A percentile compares a stretch with the other conserved stretches of the same genome.
These are phyloP conservation scores for Pholiota adiposa DNA, from an alignment of 1,284 basidiomycete species.

Conservation along the genomic window DNA sequence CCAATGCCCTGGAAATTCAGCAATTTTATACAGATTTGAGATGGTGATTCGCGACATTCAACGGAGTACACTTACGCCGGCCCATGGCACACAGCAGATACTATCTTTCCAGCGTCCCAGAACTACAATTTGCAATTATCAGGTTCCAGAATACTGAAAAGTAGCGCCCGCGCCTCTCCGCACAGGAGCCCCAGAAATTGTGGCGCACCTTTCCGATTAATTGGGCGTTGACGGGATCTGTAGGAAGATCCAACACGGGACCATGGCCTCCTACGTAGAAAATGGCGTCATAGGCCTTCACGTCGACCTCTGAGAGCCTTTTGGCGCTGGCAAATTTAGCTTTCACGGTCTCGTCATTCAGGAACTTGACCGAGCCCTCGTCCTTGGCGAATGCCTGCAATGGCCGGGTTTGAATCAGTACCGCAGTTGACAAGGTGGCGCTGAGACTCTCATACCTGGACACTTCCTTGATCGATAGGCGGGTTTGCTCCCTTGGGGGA, in stretches of 20 bases:
- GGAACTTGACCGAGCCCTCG: slow-evolving; percentile 64
- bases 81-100: slow-evolving; percentile 78
- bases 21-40: background rate
- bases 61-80: slow-evolving; percentile 45
- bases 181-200: background rate
- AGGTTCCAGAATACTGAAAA: background rate
- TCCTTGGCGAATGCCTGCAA: slow-evolving; percentile 63
- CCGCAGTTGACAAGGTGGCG: too few relatives aligned
- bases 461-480: slow-evolving; percentile 67
- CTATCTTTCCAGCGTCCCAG: slow-evolving; percentile 61
- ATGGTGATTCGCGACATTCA: background rate
- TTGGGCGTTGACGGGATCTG: slow-evolving; percentile 59
- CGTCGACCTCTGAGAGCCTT: slow-evolving; percentile 63
- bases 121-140: slow-evolving; percentile 42
- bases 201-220: slow-evolving; percentile 56
- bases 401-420: background rate
- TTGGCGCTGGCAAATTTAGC: slow-evolving; percentile 64
- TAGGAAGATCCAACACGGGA: slow-evolving; percentile 70
- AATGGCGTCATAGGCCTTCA: slow-evolving; percentile 69
- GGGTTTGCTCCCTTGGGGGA: slow-evolving; percentile 75
- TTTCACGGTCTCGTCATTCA: slow-evolving; percentile 61
- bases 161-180: background rate
- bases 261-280: slow-evolving; percentile 84
- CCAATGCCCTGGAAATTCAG: slow-evolving; percentile 46
- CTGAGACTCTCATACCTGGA: slow-evolving; percentile 42